Percentiles rank a stretch among this genome's conserved stretches.
These are phyloP conservation scores for Pisolithus sp. DNA, from an alignment of 768 basidiomycete genomes.

Conservation along the genomic window DNA sequence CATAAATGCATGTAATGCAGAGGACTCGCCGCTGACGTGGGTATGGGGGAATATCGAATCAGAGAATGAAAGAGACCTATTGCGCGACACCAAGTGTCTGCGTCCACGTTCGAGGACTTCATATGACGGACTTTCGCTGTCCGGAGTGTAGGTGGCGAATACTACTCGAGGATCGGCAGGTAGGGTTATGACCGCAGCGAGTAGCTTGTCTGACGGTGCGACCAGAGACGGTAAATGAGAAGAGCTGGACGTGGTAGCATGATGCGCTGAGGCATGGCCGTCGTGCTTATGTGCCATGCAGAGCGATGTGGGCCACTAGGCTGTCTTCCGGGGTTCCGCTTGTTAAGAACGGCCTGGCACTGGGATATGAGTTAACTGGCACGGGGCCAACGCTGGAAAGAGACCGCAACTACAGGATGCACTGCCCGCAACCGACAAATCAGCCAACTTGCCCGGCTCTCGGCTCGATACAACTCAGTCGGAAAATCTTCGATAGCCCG, in stretches of 20 bases:
- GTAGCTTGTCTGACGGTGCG: conserved; percentile 34
- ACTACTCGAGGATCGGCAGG: conserved; percentile 38
- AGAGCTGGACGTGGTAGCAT: conserved; percentile 2
- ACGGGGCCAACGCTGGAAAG: not conserved
- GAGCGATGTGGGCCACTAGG: conserved; percentile 1
- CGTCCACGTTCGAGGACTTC: conserved; percentile 54
- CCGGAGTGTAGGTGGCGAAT: conserved; percentile 40
- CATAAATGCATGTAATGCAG: conserved; percentile 54
- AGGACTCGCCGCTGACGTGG: conserved; percentile 37
- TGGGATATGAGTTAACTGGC: not conserved
- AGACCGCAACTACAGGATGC: not conserved
- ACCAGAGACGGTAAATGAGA: conserved; percentile 25
- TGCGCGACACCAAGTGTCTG: conserved; percentile 37
- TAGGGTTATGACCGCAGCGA: conserved; percentile 43
- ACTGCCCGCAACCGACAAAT: not conserved
- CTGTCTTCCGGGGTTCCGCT: not conserved
- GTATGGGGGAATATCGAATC: conserved; percentile 49
- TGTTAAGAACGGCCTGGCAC: not conserved
- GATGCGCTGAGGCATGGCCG: conserved; percentile 10
- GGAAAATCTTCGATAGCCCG: not conserved
- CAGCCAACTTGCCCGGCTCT: too few species aligned
- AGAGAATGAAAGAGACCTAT: conserved; percentile 33
- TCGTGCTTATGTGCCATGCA: conserved; percentile 27
- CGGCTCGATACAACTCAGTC: too few species aligned
- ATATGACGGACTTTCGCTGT: conserved; percentile 19